phyloP scores from a whole-genome alignment of 164 flowering plant genomes.

The Stephania japonica region DNA sequence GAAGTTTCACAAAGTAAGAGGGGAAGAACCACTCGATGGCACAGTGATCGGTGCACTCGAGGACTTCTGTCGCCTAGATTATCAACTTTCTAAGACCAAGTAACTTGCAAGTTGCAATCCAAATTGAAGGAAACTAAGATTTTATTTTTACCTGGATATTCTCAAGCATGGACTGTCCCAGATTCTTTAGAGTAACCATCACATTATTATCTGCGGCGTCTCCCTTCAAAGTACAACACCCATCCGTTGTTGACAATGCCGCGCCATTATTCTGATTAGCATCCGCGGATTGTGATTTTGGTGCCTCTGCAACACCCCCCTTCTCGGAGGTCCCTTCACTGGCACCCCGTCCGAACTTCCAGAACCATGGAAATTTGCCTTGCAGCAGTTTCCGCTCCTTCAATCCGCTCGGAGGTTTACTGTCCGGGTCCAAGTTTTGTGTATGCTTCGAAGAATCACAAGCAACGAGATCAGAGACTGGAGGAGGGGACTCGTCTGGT shows the following conservation, averaged over 20 bases:
- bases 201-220: slow-evolving; percentile 58
- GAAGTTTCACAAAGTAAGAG: background rate
- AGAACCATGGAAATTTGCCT: slow-evolving; percentile 79
- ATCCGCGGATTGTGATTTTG: slow-evolving; percentile 10
- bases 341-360: slow-evolving; percentile 67
- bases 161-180: slow-evolving; percentile 92
- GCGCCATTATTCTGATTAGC: slow-evolving; percentile 12
- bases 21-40: background rate
- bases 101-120: background rate
- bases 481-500: slow-evolving; percentile 31
- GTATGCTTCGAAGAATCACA: slow-evolving; percentile 17
- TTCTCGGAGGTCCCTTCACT: slow-evolving; percentile 51
- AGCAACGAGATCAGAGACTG: slow-evolving; percentile 31
- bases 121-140: background rate
- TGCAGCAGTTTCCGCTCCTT: slow-evolving; percentile 54
- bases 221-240: slow-evolving; percentile 3
- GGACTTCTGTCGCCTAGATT: background rate
- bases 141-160: slow-evolving; percentile 71
- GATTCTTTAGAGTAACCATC: slow-evolving; percentile 56
- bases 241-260: slow-evolving; percentile 14
- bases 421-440: slow-evolving; percentile 17
- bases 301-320: slow-evolving; percentile 20
- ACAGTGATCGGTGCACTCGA: background rate
- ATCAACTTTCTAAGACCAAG: background rate
- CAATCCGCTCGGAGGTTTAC: slow-evolving; percentile 19